Evolutionary conservation across 306 rosid genomes (phyloP), one percentile per base, ranked within the genome.

Genomic region (Cucumis hystrix): DNA sequence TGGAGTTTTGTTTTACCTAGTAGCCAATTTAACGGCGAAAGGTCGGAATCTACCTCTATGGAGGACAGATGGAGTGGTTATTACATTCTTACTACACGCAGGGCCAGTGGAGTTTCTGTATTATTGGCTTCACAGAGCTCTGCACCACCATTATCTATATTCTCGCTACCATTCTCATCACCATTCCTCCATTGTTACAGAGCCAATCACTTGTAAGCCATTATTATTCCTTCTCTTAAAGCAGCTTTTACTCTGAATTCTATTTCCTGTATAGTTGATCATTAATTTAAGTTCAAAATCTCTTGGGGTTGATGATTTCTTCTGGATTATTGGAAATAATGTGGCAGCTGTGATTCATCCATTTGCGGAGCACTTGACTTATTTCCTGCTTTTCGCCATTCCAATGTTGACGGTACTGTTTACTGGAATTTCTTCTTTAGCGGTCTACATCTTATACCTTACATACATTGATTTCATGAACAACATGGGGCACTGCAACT

Each of bases 51-150:
- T 83, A 5, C 82, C 87, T 1, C 0, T 76, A 4, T 87, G 86
- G 88, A 81, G 75, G 70, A 33, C 80, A 56, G 69, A 84, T 9
- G 88, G 90, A 1, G 66, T 79, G 11, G 30, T 87, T 12, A 20
- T 76, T 7, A 76, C 78, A 0, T 25, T 81, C 45, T 73, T 87
- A 14, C 60, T 87, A 0, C 88, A 87, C 68, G 78, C 84, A 15
- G 80, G 86, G 14, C 84, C 78, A 0, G 87, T 84, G 23, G 90
- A 87, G 80, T 87, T 82, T 8, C 66, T 87, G 6, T 81, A 87
- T 30, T 87, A 87, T 64, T 87, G 90, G 90, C 43, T 87, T 5
- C 90, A 87, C 39, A 87, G 85, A 81, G 90, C 87, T 33, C 85
- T 87, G 14, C 90, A 87, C 66, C 88, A 84, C 70, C 88, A 83